phyloP scores from a whole-genome alignment of 192 early-diverging fungal species.

The Backusella tuberculispora region DNA sequence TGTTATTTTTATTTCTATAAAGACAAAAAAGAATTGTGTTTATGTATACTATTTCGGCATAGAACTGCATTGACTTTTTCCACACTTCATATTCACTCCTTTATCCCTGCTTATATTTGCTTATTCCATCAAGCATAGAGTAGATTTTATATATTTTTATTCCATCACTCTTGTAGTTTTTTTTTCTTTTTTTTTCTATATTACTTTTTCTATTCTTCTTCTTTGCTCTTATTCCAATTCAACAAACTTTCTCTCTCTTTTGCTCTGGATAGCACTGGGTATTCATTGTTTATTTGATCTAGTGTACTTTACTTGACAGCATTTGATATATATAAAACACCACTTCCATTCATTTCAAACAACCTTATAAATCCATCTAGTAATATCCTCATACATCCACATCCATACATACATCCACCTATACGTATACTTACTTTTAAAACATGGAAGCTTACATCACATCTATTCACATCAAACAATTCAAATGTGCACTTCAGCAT shows the following conservation, averaged over 20 bases:
- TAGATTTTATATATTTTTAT: not conserved
- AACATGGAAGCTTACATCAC: not conserved
- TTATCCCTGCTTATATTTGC: constrained; percentile 2
- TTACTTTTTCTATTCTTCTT: not conserved
- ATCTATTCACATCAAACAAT: not conserved
- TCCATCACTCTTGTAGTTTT: not conserved
- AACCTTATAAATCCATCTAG: not conserved
- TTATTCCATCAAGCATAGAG: constrained; percentile 14
- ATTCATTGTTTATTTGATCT: not conserved
- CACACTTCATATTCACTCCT: not conserved
- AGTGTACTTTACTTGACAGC: not conserved
- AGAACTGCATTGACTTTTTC: not conserved
- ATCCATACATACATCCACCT: not conserved
- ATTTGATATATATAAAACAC: not conserved
- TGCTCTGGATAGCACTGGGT: constrained; percentile 9
- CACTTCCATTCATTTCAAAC: constrained; percentile 5
- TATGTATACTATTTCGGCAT: not conserved
- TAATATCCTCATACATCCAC: not conserved
- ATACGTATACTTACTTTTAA: not conserved
- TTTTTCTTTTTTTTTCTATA: not conserved
- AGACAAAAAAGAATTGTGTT: not conserved
- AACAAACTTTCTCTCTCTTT: not conserved
- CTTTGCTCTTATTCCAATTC: not conserved
- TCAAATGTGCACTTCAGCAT: constrained; percentile 14
- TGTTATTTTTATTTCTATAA: not conserved